Conservation (phyloP, 805 yeast genomes). For the Ogataea methanolica region DNA sequence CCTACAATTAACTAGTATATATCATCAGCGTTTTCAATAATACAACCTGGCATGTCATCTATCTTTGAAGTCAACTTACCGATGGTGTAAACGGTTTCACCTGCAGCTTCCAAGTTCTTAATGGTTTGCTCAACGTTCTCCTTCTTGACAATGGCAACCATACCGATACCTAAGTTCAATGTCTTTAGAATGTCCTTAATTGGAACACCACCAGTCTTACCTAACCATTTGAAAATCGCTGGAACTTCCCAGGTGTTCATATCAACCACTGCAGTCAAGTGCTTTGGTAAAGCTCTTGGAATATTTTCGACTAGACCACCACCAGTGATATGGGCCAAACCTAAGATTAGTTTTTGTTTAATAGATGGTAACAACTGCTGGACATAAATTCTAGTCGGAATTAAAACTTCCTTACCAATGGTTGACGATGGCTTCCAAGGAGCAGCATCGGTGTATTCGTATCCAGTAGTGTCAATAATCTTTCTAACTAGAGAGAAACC, state of each 20-base stretch:
- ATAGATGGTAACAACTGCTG: constrained; percentile 79
- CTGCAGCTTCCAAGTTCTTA: constrained; percentile 50
- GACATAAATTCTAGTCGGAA: constrained; percentile 93
- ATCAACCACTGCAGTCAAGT: constrained; percentile 77
- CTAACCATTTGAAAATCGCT: constrained; percentile 90
- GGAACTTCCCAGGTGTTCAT: constrained; percentile 80
- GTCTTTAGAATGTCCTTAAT: constrained; percentile 80
- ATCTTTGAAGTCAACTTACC: constrained; percentile 51
- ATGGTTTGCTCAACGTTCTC: constrained; percentile 59
- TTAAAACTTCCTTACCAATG: constrained; percentile 79
- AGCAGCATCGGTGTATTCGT: constrained; percentile 65
- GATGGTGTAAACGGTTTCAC: constrained; percentile 71
- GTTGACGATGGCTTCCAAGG: constrained; percentile 78
- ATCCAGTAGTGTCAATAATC: constrained; percentile 75
- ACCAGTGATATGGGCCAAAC: constrained; percentile 96
- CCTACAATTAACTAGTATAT: constrained; percentile 28
- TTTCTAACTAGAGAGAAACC: constrained; percentile 94
- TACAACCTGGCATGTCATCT: constrained; percentile 54
- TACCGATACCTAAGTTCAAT: constrained; percentile 93
- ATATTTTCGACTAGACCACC: constrained; percentile 97
- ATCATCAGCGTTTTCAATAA: constrained; percentile 45
- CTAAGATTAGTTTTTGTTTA: constrained; percentile 63
- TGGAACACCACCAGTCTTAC: constrained; percentile 88
- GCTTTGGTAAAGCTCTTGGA: constrained; percentile 86
- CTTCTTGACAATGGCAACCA: constrained; percentile 79